A percentile compares a stretch with the other conserved stretches of the same genome.
phyloP scores from a whole-genome alignment of 306 rosid species.

The Sesbania bispinosa region DNA sequence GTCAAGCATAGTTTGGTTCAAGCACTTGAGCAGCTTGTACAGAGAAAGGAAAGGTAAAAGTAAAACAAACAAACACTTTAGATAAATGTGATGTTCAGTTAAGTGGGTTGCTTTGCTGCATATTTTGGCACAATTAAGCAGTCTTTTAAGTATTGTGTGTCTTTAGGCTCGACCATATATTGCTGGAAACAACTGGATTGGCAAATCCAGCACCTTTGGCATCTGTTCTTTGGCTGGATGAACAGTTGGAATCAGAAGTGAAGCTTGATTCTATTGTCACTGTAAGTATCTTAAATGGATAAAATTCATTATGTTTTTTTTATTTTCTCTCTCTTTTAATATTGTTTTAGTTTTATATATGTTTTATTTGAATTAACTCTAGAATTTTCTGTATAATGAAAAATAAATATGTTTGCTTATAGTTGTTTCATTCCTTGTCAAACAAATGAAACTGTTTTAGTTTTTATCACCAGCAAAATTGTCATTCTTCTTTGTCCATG shows the following conservation, averaged over 20 bases:
- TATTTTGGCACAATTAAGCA: neutral
- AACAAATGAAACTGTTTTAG: slow-evolving; percentile 1
- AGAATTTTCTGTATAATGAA: neutral
- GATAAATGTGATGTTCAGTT: neutral
- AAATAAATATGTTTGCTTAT: neutral
- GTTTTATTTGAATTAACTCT: neutral
- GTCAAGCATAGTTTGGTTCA: slow-evolving; percentile 94
- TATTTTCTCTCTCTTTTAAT: neutral
- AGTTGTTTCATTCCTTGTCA: neutral
- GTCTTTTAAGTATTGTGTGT: neutral
- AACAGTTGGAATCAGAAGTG: slow-evolving; percentile 79
- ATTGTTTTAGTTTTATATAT: neutral
- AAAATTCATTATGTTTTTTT: neutral
- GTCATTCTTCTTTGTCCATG: neutral
- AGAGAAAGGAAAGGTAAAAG: slow-evolving; percentile 76
- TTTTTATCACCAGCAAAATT: neutral
- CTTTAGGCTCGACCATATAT: slow-evolving; percentile 82
- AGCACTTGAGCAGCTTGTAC: slow-evolving; percentile 91
- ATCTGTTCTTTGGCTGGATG: slow-evolving; percentile 95
- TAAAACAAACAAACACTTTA: no score
- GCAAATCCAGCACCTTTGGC: slow-evolving; percentile 99
- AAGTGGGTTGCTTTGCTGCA: neutral
- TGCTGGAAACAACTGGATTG: slow-evolving; percentile 94
- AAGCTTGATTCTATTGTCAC: slow-evolving; percentile 92
- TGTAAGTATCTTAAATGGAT: slow-evolving; percentile 42